A percentile compares a stretch with the other conserved stretches of the same genome.
These are phyloP conservation scores for Closterium sp. DNA, from an alignment of 139 green algal genomes.

Conservation along the genomic window DNA sequence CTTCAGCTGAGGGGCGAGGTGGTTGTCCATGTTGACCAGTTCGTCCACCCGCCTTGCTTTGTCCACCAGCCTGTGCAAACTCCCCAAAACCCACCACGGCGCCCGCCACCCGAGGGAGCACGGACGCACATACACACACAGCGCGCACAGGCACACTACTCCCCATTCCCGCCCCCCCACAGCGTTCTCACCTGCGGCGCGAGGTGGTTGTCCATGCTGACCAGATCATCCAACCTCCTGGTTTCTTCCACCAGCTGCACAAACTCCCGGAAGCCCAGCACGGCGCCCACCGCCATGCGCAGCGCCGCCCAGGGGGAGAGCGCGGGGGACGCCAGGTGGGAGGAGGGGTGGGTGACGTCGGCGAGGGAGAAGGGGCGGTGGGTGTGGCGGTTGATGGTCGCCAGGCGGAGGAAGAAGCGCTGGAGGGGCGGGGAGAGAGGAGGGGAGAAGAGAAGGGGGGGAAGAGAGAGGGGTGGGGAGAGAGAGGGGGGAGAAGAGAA, in stretches of 20 bases:
- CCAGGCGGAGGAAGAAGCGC: background rate
- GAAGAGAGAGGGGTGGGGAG: background rate
- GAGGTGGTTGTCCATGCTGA: background rate
- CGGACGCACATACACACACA: too few species aligned
- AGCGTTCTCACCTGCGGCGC: background rate
- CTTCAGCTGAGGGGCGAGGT: background rate
- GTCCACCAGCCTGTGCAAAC: background rate
- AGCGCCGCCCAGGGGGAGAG: background rate
- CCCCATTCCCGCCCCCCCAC: too few species aligned
- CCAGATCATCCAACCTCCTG: background rate
- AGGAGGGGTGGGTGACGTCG: background rate
- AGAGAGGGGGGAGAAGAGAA: background rate
- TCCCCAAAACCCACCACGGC: too few species aligned
- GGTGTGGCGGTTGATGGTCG: background rate
- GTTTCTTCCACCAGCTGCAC: background rate
- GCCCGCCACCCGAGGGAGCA: too few species aligned
- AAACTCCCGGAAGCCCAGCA: background rate
- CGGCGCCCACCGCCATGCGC: background rate
- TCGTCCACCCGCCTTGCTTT: background rate
- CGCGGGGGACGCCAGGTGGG: too few species aligned
- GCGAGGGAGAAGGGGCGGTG: background rate
- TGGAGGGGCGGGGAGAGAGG: background rate
- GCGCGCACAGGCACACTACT: too few species aligned
- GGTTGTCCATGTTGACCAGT: background rate
- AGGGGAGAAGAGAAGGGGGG: background rate